A percentile compares a stretch with the other conserved stretches of the same genome.
Evolutionary conservation across 805 yeast species (phyloP).

Genomic region (Ogataea thermomethanolica): DNA sequence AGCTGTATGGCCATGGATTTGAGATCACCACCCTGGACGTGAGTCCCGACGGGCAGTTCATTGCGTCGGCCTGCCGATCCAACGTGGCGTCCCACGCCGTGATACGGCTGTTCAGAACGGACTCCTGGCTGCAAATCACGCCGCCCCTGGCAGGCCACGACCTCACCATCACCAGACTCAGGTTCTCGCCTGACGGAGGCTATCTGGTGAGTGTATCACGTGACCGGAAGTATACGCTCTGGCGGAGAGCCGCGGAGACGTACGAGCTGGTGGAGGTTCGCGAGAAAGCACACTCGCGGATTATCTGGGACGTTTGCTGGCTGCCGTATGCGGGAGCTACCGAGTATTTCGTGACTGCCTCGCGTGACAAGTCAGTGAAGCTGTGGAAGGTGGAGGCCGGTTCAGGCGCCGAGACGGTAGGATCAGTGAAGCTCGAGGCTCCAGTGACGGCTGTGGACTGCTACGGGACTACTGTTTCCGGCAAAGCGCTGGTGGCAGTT

Average conservation of each 20-base stretch:
- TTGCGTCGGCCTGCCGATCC: slow-evolving; percentile 92
- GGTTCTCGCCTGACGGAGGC: slow-evolving; percentile 66
- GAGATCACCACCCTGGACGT: slow-evolving; percentile 80
- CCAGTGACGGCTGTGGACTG: slow-evolving; percentile 71
- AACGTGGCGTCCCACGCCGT: slow-evolving; percentile 83
- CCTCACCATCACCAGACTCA: slow-evolving; percentile 79
- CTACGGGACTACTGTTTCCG: slow-evolving; percentile 31
- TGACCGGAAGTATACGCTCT: slow-evolving; percentile 80
- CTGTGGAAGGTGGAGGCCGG: slow-evolving; percentile 48
- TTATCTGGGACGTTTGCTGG: slow-evolving; percentile 96
- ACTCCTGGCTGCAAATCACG: slow-evolving; percentile 56
- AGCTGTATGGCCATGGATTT: slow-evolving; percentile 95
- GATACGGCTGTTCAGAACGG: slow-evolving; percentile 66
- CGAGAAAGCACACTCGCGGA: slow-evolving; percentile 83
- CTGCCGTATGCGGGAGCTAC: slow-evolving; percentile 45
- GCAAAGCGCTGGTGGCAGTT: slow-evolving; percentile 44
- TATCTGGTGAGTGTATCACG: slow-evolving; percentile 77
- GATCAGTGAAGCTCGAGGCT: slow-evolving; percentile 42
- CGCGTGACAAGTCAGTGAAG: slow-evolving; percentile 78
- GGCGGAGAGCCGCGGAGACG: slow-evolving; percentile 44
- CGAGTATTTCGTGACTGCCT: slow-evolving; percentile 68
- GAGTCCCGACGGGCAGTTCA: slow-evolving; percentile 54
- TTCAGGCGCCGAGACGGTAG: slow-evolving; percentile 32
- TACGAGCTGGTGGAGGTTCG: slow-evolving; percentile 27
- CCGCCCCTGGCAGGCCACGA: slow-evolving; percentile 68